Evolutionary conservation across 2,329 filamentous ascomycete species (phyloP), one percentile per base, ranked within the genome.

Genomic region (Fusarium staphyleae): DNA sequence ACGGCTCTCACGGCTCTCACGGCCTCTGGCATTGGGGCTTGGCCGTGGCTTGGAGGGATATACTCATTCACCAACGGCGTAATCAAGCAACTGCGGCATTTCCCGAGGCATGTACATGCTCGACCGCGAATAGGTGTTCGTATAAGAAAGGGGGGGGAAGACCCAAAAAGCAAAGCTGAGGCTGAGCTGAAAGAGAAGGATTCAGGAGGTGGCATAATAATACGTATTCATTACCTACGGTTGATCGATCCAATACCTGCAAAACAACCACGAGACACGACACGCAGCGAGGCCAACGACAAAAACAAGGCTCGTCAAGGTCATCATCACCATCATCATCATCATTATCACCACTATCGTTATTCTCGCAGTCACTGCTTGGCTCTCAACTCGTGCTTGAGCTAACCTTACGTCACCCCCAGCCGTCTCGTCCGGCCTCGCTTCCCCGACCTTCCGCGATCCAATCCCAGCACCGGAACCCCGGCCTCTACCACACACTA

Each of bases 11-110:
- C 22, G 5, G 22, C 22, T 24, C 22, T 5, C 7, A 24, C 22
- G 56, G 59, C 50, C 9, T 60, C 61, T 62, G 55, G 48, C 48
- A 53, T 53, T 24, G 43, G 49, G 52, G 58, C 64, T 66, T 66
- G 61, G 60, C 51, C 42, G 55, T 61, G 59, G 61, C 55, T 66
- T 57, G 19, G 36, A 28, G 14, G 9, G 22, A 28, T 22, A 28
- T 22, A 40, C 36, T n/a, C 22, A 28, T 22, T 28, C n/a, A 46
- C 36, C 19, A 44, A 10, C 40, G 29, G 18, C 13, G 13, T 22
- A 46, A 46, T 37, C 34, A 36, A 13, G 19, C 34, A 18, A 22
- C 34, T 3, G 18, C 8, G 4, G 16, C 18, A 24, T 5, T 24
- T 9, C 22, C 22, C 8, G 22, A 8, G 34, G 34, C 33, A 36